Percentiles rank a stretch among this genome's conserved stretches.
Conservation (phyloP, 768 basidiomycete species). For the Saitozyma sp. region DNA sequence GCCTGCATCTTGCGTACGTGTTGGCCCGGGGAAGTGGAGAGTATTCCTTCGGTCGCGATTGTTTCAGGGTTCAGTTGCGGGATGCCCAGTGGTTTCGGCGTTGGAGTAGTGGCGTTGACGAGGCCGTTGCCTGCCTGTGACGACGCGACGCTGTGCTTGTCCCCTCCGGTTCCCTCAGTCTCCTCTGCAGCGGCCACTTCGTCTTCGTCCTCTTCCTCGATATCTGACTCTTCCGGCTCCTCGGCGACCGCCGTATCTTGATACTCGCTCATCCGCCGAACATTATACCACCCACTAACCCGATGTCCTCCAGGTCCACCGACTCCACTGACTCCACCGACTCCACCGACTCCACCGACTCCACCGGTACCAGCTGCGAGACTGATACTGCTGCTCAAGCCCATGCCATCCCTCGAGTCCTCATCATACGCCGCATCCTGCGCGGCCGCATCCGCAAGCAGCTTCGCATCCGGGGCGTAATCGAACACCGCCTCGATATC, state of each 20-base stretch:
- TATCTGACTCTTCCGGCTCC: slow-evolving; percentile 1
- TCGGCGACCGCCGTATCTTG: neutral
- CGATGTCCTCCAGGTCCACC: too few species aligned
- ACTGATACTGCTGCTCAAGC: neutral
- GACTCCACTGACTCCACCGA: too few species aligned
- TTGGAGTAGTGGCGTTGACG: neutral
- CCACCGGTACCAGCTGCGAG: too few species aligned
- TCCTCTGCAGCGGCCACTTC: neutral
- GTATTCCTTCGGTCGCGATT: slow-evolving; percentile 8
- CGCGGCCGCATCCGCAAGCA: slow-evolving; percentile 10
- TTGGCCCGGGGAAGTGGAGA: slow-evolving; percentile 8
- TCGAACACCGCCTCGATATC: slow-evolving; percentile 26
- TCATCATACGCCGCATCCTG: slow-evolving; percentile 11
- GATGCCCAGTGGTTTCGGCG: too few species aligned
- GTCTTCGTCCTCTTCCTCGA: slow-evolving; percentile 1
- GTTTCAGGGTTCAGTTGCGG: neutral
- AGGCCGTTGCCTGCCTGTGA: neutral
- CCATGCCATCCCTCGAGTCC: slow-evolving; percentile 2
- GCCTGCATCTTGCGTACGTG: neutral
- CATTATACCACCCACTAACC: too few species aligned
- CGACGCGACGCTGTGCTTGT: neutral
- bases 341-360: too few species aligned
- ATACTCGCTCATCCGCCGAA: too few species aligned
- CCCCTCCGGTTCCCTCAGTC: neutral
- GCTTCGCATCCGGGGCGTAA: slow-evolving; percentile 20